Evolutionary conservation across 257 asterid species (phyloP).

Genomic region (Solanum arcanum): DNA sequence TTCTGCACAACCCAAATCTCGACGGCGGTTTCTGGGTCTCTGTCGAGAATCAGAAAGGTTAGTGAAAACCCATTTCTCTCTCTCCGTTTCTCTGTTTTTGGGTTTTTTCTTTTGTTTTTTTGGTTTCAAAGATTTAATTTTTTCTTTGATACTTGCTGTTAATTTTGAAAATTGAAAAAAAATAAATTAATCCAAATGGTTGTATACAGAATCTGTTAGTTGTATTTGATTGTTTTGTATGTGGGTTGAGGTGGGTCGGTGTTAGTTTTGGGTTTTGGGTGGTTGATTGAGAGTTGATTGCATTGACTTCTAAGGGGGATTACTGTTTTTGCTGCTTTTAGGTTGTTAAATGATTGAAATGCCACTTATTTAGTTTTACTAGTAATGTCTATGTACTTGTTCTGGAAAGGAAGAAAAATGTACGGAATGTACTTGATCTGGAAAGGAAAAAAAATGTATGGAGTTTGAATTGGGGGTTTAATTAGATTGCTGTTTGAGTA

Average conservation of each 20-base stretch:
- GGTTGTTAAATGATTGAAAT: not conserved
- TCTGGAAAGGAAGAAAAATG: not conserved
- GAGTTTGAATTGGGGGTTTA: not conserved
- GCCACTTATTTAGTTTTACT: not conserved
- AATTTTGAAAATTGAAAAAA: not conserved
- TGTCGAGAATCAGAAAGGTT: not conserved
- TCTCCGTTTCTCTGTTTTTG: not conserved
- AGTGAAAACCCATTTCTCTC: not conserved
- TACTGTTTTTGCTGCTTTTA: not conserved
- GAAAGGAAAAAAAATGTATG: not conserved
- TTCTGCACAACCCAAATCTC: not conserved
- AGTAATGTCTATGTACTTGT: not conserved
- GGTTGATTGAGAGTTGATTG: not conserved
- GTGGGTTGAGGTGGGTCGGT: not conserved
- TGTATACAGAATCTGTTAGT: not conserved
- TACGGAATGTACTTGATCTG: not conserved
- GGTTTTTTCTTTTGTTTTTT: not conserved
- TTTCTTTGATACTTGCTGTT: not conserved
- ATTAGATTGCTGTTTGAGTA: not conserved
- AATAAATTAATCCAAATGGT: not conserved
- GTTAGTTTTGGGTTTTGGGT: not conserved
- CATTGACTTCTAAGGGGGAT: not conserved
- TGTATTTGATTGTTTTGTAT: not conserved
- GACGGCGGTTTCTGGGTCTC: not conserved
- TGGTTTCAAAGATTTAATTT: not conserved